Conservation (phyloP, 306 rosid genomes). For the Casuarina cunninghamiana region DNA sequence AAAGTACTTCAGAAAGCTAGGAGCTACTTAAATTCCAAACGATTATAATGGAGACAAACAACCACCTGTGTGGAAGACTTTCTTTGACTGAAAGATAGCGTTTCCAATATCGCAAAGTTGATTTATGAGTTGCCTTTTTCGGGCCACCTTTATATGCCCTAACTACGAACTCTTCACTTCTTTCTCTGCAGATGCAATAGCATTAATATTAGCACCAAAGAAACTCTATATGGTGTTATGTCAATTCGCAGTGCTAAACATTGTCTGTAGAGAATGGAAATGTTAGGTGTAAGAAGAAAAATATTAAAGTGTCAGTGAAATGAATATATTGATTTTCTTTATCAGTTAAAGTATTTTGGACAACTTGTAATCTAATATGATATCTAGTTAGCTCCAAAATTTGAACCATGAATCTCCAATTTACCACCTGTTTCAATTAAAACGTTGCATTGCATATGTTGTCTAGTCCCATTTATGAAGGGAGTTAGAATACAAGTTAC, state of each 20-base stretch:
- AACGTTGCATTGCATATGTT: no score
- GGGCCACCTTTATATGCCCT: slow-evolving; percentile 89
- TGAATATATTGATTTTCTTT: no score
- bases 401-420: no score
- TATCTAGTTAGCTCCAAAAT: no score
- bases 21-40: slow-evolving; percentile 2
- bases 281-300: background rate
- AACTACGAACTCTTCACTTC: slow-evolving; percentile 80
- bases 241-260: background rate
- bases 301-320: no score
- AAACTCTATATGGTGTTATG: background rate
- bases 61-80: slow-evolving; percentile 68
- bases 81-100: slow-evolving; percentile 68
- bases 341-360: no score
- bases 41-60: slow-evolving; percentile 23
- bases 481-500: no score
- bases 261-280: background rate
- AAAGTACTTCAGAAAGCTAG: background rate
- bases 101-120: slow-evolving; percentile 78
- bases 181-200: slow-evolving; percentile 55
- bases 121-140: slow-evolving; percentile 75
- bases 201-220: slow-evolving; percentile 19
- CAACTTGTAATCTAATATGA: no score
- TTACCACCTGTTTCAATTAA: no score
- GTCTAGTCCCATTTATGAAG: no score